These are phyloP conservation scores for Penicillium occitanis DNA, from an alignment of 2,329 filamentous ascomycete species.

Conservation along the genomic window DNA sequence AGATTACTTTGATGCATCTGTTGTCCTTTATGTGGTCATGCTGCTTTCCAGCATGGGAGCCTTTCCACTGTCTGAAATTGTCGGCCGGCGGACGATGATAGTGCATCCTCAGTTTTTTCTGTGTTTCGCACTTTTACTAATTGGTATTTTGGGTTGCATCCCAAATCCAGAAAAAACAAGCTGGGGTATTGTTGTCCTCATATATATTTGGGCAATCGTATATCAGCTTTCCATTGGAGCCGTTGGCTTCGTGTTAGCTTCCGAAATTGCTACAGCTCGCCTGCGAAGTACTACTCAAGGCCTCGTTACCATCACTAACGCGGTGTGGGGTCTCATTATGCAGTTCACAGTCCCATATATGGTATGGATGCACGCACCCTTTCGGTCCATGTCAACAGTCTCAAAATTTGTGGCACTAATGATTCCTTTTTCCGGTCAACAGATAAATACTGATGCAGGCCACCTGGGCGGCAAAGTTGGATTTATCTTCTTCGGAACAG, in stretches of 20 bases:
- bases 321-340: conserved; percentile 42
- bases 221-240: conserved; percentile 48
- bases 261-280: conserved; percentile 41
- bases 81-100: conserved; percentile 43
- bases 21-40: conserved; percentile 47
- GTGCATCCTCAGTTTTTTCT: conserved; percentile 30
- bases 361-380: conserved; percentile 22
- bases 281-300: conserved; percentile 43
- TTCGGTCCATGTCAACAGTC: background rate
- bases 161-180: conserved; percentile 34
- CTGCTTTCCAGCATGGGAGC: conserved; percentile 41
- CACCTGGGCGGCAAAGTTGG: background rate
- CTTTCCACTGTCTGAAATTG: conserved; percentile 37
- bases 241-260: conserved; percentile 46
- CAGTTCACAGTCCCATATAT: conserved; percentile 47
- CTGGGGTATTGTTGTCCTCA: conserved; percentile 38
- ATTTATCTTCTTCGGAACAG: conserved; percentile 4
- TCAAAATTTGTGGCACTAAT: background rate
- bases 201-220: conserved; percentile 41
- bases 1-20: conserved; percentile 44
- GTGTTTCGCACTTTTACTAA: conserved; percentile 30
- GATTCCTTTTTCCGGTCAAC: background rate
- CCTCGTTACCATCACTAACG: conserved; percentile 42
- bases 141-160: conserved; percentile 46
- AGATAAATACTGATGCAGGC: background rate